Percentiles rank a stretch among this genome's conserved stretches.
phyloP scores from a whole-genome alignment of 164 flowering plant species.

The Platanus orientalis region DNA sequence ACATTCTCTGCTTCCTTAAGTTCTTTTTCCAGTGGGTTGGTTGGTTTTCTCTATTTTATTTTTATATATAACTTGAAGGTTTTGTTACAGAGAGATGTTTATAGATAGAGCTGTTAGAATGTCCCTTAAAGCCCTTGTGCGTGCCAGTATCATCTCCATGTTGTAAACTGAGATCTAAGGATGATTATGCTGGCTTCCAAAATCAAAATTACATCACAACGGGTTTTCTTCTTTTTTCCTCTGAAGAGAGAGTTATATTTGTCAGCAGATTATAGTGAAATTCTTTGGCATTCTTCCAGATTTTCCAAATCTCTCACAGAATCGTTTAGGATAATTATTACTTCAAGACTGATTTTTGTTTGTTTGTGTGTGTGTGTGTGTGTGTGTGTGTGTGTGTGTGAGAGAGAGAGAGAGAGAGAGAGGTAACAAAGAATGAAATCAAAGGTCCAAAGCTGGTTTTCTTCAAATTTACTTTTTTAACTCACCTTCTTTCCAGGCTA shows the following conservation, averaged over 20 bases:
- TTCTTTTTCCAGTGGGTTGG: conserved; percentile 14
- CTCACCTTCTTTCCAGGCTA: not conserved
- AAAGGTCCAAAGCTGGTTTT: not conserved
- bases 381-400: too few relatives aligned
- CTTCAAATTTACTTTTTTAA: not conserved
- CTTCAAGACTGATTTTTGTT: not conserved
- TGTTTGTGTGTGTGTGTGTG: not conserved
- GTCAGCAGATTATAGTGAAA: conserved; percentile 12
- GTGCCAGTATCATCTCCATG: conserved; percentile 22
- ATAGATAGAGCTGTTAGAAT: conserved; percentile 23
- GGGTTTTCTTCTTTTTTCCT: conserved; percentile 7
- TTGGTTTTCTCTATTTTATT: conserved; percentile 21
- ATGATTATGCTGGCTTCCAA: conserved; percentile 18
- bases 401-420: too few relatives aligned
- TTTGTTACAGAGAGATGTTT: conserved; percentile 24
- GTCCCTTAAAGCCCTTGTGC: conserved; percentile 9
- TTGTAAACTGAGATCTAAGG: conserved; percentile 21
- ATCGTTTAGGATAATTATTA: not conserved
- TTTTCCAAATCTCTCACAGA: not conserved
- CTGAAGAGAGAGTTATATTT: conserved; percentile 9
- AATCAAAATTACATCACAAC: conserved; percentile 12
- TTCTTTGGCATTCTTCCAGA: conserved; percentile 12
- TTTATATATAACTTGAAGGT: conserved; percentile 13
- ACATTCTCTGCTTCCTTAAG: conserved; percentile 11
- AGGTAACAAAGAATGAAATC: not conserved